Conservation (phyloP, 768 basidiomycete genomes). For the Leccinum disarticulatum region DNA sequence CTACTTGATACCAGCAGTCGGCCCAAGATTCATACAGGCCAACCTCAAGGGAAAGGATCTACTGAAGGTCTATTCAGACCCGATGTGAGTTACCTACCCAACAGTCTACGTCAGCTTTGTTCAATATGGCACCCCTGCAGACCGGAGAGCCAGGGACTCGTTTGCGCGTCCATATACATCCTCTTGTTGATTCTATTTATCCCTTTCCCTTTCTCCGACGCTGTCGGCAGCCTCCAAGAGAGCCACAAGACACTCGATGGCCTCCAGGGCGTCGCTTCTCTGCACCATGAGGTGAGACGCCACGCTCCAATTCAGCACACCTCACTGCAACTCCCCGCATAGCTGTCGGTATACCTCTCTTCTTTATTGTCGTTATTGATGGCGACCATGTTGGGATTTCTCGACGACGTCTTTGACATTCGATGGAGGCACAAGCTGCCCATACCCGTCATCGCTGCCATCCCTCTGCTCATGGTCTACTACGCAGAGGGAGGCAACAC, state of each 20-base stretch:
- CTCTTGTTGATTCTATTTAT: constrained; percentile 88
- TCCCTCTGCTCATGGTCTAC: constrained; percentile 94
- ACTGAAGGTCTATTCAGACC: constrained; percentile 73
- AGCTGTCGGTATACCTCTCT: constrained; percentile 93
- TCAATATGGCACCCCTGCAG: constrained; percentile 41
- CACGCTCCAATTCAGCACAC: background rate
- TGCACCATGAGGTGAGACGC: constrained; percentile 70
- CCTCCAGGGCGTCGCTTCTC: constrained; percentile 46
- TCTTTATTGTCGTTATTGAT: constrained; percentile 89
- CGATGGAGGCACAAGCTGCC: constrained; percentile 98
- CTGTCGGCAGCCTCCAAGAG: constrained; percentile 49
- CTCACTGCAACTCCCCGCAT: background rate
- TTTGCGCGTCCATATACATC: constrained; percentile 88
- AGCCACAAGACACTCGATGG: constrained; percentile 48
- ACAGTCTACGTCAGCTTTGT: background rate
- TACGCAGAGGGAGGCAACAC: constrained; percentile 94
- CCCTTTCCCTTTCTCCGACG: constrained; percentile 88
- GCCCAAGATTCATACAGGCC: constrained; percentile 75
- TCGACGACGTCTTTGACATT: constrained; percentile 98
- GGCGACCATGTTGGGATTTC: constrained; percentile 91
- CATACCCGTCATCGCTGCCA: constrained; percentile 92
- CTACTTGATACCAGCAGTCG: constrained; percentile 81
- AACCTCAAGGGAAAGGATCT: constrained; percentile 85
- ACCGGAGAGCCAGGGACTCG: constrained; percentile 91
- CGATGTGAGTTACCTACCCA: constrained; percentile 52